Conservation (phyloP, 2,329 filamentous ascomycete species). For the Colletotrichum tamarilloi region DNA sequence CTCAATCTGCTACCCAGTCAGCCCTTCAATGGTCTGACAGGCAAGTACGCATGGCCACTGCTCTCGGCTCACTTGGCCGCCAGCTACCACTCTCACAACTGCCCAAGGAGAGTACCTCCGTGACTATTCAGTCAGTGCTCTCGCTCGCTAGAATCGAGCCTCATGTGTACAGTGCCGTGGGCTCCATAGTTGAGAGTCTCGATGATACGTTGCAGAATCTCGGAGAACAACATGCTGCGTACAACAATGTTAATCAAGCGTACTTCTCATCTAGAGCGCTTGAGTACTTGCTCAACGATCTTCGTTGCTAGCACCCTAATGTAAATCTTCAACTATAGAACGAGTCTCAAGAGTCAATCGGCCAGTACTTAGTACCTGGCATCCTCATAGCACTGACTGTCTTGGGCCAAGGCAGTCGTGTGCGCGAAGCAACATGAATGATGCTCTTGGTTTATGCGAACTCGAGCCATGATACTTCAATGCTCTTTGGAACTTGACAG, state of each 20-base stretch:
- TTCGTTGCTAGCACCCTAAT: background rate
- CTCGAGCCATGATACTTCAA: too few relatives aligned
- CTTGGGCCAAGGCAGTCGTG: too few relatives aligned
- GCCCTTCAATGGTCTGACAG: background rate
- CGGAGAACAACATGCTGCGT: background rate
- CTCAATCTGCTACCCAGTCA: too few relatives aligned
- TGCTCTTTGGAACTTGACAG: too few relatives aligned
- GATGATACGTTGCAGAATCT: background rate
- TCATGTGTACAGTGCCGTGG: background rate
- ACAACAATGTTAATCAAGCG: background rate
- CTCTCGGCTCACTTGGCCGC: background rate
- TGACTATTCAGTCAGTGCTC: background rate
- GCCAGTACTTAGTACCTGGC: too few relatives aligned
- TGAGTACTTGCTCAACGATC: background rate
- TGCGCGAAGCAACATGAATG: too few relatives aligned
- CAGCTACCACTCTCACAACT: background rate
- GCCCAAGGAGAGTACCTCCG: background rate
- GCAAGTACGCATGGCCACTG: background rate
- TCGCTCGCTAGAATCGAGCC: background rate
- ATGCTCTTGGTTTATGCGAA: too few relatives aligned
- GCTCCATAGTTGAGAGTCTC: background rate
- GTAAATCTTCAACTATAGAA: too few relatives aligned
- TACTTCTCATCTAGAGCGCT: background rate
- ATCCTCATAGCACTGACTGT: too few relatives aligned
- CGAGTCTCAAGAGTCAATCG: too few relatives aligned